These are phyloP conservation scores for Verbascum thapsus DNA, from an alignment of 257 asterid genomes.

Conservation along the genomic window DNA sequence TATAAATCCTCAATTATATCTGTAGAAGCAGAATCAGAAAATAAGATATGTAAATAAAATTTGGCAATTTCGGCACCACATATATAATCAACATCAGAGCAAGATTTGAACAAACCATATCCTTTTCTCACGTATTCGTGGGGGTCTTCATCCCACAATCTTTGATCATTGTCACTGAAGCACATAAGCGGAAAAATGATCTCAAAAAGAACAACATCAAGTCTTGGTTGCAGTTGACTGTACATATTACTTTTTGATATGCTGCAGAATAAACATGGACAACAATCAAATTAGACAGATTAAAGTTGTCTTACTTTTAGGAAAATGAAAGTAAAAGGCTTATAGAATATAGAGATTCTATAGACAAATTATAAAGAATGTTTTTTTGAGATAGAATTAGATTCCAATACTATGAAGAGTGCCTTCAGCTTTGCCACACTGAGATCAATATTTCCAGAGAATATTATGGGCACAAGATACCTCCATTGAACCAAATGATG, in stretches of 20 bases:
- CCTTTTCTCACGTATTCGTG: constrained; percentile 99
- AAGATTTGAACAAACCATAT: constrained; percentile 61
- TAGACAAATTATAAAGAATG: not conserved
- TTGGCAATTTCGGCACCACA: constrained; percentile 9
- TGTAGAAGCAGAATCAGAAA: constrained; percentile 36
- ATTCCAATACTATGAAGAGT: constrained; percentile 1
- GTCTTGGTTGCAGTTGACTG: constrained; percentile 81
- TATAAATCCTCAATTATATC: constrained; percentile 97
- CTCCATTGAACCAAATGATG: not conserved
- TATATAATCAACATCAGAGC: constrained; percentile 1
- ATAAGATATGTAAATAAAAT: constrained; percentile 16
- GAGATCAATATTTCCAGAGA: not conserved
- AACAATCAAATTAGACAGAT: constrained; percentile 30
- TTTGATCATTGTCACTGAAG: constrained; percentile 91
- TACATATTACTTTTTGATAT: constrained; percentile 84
- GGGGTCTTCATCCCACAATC: constrained; percentile 98
- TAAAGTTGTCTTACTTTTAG: not conserved
- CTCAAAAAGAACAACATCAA: constrained; percentile 85
- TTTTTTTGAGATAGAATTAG: not conserved
- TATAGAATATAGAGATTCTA: not conserved
- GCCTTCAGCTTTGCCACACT: constrained; percentile 7
- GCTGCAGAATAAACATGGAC: constrained; percentile 50
- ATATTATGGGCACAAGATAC: not conserved
- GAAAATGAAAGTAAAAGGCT: not conserved
- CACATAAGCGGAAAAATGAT: constrained; percentile 97